Evolutionary conservation across 2,329 filamentous ascomycete species (phyloP).

Genomic region (Meredithiella fracta): DNA sequence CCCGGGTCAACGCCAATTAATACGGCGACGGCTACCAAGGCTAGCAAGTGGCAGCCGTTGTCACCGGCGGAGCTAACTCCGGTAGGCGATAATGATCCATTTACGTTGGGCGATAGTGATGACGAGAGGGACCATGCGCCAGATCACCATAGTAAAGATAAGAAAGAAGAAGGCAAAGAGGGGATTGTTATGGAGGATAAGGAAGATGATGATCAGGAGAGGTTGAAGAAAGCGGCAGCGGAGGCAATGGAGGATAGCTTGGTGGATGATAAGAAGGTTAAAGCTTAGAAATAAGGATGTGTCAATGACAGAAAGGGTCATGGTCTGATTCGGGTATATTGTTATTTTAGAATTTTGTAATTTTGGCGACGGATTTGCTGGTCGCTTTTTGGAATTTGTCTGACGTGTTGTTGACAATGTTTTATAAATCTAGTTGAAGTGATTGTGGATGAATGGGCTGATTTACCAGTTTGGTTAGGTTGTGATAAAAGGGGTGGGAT

Average conservation of each 20-base stretch:
- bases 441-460: not conserved
- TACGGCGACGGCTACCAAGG: constrained; percentile 38
- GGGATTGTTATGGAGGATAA: constrained; percentile 35
- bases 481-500: not conserved
- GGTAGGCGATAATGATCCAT: constrained; percentile 67
- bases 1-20: constrained; percentile 14
- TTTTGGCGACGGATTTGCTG: not conserved
- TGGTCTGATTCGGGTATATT: not conserved
- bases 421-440: too few species aligned
- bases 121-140: constrained; percentile 55
- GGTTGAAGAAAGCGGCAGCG: constrained; percentile 47
- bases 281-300: not conserved
- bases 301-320: not conserved
- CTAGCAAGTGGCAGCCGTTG: constrained; percentile 94
- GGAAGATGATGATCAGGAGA: constrained; percentile 41
- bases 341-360: not conserved
- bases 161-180: constrained; percentile 17
- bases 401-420: too few species aligned
- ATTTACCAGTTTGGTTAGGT: too few species aligned
- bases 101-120: constrained; percentile 89
- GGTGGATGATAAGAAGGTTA: constrained; percentile 24
- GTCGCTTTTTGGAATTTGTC: not conserved
- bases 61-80: constrained; percentile 48
- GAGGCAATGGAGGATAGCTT: constrained; percentile 43
- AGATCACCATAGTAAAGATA: constrained; percentile 16